Percentiles rank a stretch among this genome's conserved stretches.
Evolutionary conservation across 2,329 filamentous ascomycete genomes (phyloP).

Genomic region (Pestalotiopsis sp.): DNA sequence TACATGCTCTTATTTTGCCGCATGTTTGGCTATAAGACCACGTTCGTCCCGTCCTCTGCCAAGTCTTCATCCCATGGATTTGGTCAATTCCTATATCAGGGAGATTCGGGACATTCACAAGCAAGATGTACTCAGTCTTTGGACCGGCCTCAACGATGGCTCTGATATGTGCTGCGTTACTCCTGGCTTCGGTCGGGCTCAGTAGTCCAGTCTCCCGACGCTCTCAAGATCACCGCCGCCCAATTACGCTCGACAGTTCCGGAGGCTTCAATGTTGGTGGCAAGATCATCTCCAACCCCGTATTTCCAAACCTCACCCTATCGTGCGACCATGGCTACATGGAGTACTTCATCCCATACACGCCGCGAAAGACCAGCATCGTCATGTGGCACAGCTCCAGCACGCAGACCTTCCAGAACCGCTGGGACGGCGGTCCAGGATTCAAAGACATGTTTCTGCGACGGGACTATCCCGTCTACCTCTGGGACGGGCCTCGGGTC

Average conservation of each 20-base stretch:
- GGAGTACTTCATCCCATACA: conserved; percentile 40
- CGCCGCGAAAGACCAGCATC: conserved; percentile 34
- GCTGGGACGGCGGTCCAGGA: conserved; percentile 41
- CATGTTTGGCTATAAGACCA: neutral
- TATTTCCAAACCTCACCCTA: conserved; percentile 32
- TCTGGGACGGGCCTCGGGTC: conserved; percentile 40
- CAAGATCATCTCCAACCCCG: conserved; percentile 27
- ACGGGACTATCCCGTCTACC: conserved; percentile 39
- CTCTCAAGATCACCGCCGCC: neutral
- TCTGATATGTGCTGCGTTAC: neutral
- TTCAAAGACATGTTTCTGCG: conserved; percentile 42
- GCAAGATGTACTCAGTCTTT: neutral
- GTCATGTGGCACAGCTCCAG: conserved; percentile 42
- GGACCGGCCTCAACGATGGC: neutral
- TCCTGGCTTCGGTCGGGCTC: neutral
- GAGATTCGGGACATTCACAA: no score
- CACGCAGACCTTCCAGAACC: conserved; percentile 41
- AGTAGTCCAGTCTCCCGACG: neutral
- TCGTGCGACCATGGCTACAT: conserved; percentile 42
- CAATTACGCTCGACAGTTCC: conserved; percentile 25
- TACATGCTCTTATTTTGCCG: neutral
- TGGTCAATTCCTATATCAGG: no score
- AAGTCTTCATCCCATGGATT: no score
- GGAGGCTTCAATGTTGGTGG: conserved; percentile 38
- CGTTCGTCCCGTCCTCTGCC: no score